Evolutionary conservation across 441 rosid species (phyloP).

Genomic region (Aleurites moluccanus): DNA sequence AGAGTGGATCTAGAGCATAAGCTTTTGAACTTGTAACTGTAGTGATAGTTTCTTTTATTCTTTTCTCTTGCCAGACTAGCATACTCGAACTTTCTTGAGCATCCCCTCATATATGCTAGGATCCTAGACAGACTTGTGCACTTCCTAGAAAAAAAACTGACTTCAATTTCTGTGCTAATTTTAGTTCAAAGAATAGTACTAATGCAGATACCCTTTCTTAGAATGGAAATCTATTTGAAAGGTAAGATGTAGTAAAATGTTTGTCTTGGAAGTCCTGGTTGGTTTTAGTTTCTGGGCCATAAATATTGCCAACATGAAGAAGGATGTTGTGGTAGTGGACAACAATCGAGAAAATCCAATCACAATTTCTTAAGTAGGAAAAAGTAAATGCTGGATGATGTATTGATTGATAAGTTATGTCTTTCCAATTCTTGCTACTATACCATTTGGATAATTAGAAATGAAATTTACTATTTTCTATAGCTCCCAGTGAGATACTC

Average conservation of each 20-base stretch:
- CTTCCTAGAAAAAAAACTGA: neutral
- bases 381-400: neutral
- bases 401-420: neutral
- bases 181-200: neutral
- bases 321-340: neutral
- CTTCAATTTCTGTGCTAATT: neutral
- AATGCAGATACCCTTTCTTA: neutral
- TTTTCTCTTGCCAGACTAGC: neutral
- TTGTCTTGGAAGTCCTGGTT: constrained; percentile 1
- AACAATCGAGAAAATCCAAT: constrained; percentile 2
- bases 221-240: neutral
- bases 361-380: neutral
- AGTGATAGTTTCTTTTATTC: neutral
- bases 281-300: neutral
- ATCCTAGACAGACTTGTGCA: neutral
- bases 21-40: neutral
- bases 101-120: neutral
- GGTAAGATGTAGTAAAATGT: neutral
- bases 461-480: neutral
- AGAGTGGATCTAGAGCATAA: neutral
- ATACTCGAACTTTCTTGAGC: neutral
- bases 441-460: neutral
- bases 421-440: neutral
- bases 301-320: neutral
- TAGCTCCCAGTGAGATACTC: neutral